Evolutionary conservation across 2,329 filamentous ascomycete genomes (phyloP).

Genomic region (Fusarium devonianum): DNA sequence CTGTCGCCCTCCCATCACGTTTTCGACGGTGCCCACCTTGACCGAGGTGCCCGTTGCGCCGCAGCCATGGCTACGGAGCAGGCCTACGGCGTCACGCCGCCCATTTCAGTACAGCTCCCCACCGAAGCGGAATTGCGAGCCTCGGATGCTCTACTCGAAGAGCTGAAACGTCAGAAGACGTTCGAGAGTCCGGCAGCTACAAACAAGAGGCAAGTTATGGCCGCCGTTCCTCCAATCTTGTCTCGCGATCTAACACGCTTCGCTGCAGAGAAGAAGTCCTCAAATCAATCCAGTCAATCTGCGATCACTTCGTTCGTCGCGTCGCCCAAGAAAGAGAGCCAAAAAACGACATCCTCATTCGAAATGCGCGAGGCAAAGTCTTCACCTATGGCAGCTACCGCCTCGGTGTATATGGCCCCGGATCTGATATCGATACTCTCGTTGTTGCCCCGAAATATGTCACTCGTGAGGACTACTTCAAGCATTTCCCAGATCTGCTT

Average conservation of each 20-base stretch:
- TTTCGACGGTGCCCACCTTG: conserved; percentile 10
- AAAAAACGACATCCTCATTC: conserved; percentile 77
- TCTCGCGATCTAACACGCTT: conserved; percentile 16
- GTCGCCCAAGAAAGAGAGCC: conserved; percentile 77
- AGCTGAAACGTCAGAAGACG: conserved; percentile 87
- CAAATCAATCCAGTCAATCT: conserved; percentile 77
- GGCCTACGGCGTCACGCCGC: conserved; percentile 75
- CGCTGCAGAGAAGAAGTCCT: conserved; percentile 63
- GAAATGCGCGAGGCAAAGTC: conserved; percentile 87
- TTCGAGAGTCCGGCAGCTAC: conserved; percentile 88
- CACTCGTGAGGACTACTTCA: conserved; percentile 88
- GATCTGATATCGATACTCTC: conserved; percentile 97
- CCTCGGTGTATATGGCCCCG: conserved; percentile 90
- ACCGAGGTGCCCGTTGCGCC: conserved; percentile 8
- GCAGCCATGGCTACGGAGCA: conserved; percentile 49
- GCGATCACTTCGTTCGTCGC: conserved; percentile 84
- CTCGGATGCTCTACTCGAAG: conserved; percentile 80
- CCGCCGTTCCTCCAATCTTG: background rate
- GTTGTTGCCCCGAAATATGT: conserved; percentile 92
- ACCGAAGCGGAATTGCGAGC: conserved; percentile 78
- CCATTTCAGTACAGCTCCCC: conserved; percentile 80
- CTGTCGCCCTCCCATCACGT: background rate
- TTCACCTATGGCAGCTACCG: conserved; percentile 97
- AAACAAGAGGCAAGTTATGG: conserved; percentile 70
- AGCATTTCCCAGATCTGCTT: conserved; percentile 82